phyloP scores from a whole-genome alignment of 345 rosid species.

The Melaleuca alternifolia region DNA sequence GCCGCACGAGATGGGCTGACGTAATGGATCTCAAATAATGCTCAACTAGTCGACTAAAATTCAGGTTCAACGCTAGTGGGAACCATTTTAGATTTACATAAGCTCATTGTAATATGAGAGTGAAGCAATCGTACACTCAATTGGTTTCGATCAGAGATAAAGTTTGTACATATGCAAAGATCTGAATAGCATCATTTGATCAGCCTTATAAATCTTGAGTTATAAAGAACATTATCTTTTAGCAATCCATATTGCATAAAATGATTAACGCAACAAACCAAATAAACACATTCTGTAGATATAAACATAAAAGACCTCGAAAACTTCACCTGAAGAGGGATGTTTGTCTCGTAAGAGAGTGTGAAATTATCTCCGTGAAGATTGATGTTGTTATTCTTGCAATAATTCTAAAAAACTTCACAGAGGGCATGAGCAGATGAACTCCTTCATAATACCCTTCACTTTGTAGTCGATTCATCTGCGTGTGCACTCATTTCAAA shows the following conservation, averaged over 20 bases:
- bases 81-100: background rate
- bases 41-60: too few species aligned
- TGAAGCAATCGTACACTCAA: background rate
- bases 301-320: background rate
- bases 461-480: constrained; percentile 55
- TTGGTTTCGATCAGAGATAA: background rate
- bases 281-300: background rate
- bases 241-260: background rate
- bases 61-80: too few species aligned
- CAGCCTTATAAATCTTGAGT: background rate
- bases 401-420: constrained; percentile 45
- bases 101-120: background rate
- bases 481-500: background rate
- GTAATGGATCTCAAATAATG: too few species aligned
- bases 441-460: constrained; percentile 94
- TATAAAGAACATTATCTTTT: background rate
- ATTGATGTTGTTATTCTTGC: constrained; percentile 40
- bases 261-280: background rate
- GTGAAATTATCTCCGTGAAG: constrained; percentile 51
- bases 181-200: background rate
- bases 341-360: constrained; percentile 67
- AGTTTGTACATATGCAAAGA: background rate
- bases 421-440: constrained; percentile 70
- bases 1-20: too few species aligned
- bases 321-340: constrained; percentile 75